Evolutionary conservation across 345 rosid species (phyloP), one percentile per base, ranked within the genome.

Genomic region (Melastoma malabathricum): DNA sequence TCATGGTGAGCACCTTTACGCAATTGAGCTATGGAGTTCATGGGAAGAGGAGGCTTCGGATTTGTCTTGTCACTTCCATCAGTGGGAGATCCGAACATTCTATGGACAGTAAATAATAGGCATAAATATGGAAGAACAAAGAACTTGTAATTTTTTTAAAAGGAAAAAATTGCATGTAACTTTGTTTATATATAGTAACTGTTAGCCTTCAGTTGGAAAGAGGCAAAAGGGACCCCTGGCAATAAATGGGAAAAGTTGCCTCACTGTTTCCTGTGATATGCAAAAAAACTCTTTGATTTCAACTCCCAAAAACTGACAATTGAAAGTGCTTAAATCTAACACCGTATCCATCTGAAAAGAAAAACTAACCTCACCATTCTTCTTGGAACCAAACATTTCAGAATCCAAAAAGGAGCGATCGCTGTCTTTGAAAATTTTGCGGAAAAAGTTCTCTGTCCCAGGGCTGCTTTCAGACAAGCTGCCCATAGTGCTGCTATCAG

Each of bases 381-480:
- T 93, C 71, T 85, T 88, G 15, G 76, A 78, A 63, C 79, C 77
- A 58, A 84, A 79, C 57, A 93, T 68, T 72, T 88, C 97, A 0
- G 94, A 88, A 63, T 93, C 97, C 74, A 84, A 95, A 63, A 88
- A 77, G 44, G 95, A 88, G 48, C 86, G 86, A 59, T 88, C 97
- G 43, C 95, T 86, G 58, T 93, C 99, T 72, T 81, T 83, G 63
- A 93, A 93, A 64, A 93, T 73, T 72, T 93, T 93, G 59, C 95
- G 94, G 68, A 93, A 93, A 73, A 93, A 93, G 56, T 68, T 88
- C 67, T 93, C 97, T 9, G 95, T 85, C 54, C 99, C 94, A 3
- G 92, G 97, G 68, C 97, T 93, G 67, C 90, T 83, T 69, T 88
- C 99, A 64, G 39, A 70, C 70, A 83, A 62, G 57, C 67, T 57